These are phyloP conservation scores for Exophiala mesophila DNA, from an alignment of 2,329 filamentous ascomycete genomes.

Conservation along the genomic window DNA sequence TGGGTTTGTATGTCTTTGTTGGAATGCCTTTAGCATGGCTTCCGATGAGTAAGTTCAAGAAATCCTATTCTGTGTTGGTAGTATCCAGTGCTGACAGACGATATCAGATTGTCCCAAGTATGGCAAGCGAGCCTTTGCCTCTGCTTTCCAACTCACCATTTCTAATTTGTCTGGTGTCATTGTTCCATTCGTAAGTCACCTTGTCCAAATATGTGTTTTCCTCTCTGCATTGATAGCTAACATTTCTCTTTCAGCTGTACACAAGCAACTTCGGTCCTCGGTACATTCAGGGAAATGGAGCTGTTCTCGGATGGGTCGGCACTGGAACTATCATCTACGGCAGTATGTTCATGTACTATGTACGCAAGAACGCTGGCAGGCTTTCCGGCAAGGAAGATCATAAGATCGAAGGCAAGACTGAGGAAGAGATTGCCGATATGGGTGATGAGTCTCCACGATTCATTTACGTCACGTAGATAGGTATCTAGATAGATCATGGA, in stretches of 20 bases:
- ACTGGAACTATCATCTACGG: slow-evolving; percentile 50
- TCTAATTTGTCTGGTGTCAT: slow-evolving; percentile 69
- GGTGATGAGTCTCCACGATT: slow-evolving; percentile 36
- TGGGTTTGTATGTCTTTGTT: too few species aligned
- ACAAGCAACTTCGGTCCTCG: slow-evolving; percentile 46
- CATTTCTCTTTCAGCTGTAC: slow-evolving; percentile 31
- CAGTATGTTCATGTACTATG: slow-evolving; percentile 52
- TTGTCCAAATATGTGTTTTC: too few species aligned
- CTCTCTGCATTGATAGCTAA: too few species aligned
- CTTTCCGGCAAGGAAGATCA: slow-evolving; percentile 34
- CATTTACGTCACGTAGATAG: too few species aligned
- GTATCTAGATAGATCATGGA: too few species aligned
- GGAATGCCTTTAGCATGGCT: too few species aligned
- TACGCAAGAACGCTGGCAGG: slow-evolving; percentile 40
- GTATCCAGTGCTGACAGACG: too few species aligned
- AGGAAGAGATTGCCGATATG: slow-evolving; percentile 39
- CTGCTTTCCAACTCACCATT: slow-evolving; percentile 62
- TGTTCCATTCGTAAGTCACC: slow-evolving; percentile 62
- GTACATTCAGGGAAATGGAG: slow-evolving; percentile 57
- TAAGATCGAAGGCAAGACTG: slow-evolving; percentile 35
- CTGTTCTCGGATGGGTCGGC: slow-evolving; percentile 55
- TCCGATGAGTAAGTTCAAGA: too few species aligned
- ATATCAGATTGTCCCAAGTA: too few species aligned
- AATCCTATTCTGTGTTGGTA: too few species aligned
- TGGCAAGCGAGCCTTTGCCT: slow-evolving; percentile 68